Evolutionary conservation across 2,329 filamentous ascomycete species (phyloP).

Genomic region (Diaporthe sp.): DNA sequence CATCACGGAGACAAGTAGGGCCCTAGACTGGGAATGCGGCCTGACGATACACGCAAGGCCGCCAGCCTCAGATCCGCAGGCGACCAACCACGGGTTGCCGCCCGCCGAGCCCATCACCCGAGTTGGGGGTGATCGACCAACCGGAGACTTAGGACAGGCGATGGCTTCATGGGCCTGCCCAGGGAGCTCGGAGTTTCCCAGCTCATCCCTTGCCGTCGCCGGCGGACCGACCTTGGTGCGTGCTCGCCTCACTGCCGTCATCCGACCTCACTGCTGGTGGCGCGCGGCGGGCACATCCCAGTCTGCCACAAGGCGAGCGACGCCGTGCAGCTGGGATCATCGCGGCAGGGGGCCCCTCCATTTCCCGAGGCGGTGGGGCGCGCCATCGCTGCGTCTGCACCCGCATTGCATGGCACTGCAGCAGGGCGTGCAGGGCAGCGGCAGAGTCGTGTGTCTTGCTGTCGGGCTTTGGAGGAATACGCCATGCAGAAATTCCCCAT

Average conservation of each 20-base stretch:
- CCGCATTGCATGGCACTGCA: slow-evolving; percentile 2
- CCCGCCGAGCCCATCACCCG: neutral
- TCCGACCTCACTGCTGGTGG: slow-evolving; percentile 12
- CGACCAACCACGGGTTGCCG: slow-evolving; percentile 9
- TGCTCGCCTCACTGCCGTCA: slow-evolving; percentile 33
- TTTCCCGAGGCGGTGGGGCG: slow-evolving; percentile 24
- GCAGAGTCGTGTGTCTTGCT: neutral
- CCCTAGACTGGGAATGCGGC: slow-evolving; percentile 20
- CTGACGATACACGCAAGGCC: neutral
- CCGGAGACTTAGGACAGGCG: neutral
- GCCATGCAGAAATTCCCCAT: neutral
- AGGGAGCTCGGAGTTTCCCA: slow-evolving; percentile 20
- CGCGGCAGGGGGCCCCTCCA: neutral
- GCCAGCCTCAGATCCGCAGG: slow-evolving; percentile 20
- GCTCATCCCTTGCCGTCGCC: neutral
- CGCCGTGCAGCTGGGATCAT: neutral
- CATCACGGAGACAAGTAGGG: neutral
- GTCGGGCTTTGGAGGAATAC: neutral
- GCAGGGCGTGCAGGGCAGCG: neutral
- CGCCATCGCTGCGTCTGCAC: neutral
- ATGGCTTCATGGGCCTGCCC: neutral
- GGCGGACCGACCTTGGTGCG: neutral
- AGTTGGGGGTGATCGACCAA: neutral
- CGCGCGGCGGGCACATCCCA: slow-evolving; percentile 3
- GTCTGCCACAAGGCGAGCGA: slow-evolving; percentile 28